Base-by-base conservation (phyloP, 2,329 filamentous ascomycete genomes). In the Kalaharituber pfeilii region DNA sequence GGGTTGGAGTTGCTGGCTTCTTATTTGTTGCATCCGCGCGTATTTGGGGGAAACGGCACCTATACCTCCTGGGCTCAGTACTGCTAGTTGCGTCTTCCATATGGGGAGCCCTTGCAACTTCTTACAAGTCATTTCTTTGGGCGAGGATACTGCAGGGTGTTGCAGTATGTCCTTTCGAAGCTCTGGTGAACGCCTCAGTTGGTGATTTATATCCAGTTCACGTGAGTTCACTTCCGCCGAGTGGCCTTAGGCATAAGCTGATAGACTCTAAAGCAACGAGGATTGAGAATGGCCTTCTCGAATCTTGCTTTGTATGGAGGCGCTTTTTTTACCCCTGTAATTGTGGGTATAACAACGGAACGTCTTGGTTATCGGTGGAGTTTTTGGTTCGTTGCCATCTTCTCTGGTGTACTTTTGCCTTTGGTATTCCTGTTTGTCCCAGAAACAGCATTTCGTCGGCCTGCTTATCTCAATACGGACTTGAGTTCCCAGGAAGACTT, bases 161-260 rank as follows among this genome's bases (percentile, higher is more conserved):
- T 44, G 87, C 83, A 0, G 75, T 87, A 18, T 87, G 87, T 7
- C 88, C 89, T 0, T 95, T 91, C 61, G 89, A 96, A 69, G 84
- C 85, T 1, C 71, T 95, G 24, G 82, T 95, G 55, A 94, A 94
- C 67, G 86, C 86, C 0, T 82, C 80, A 50, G 84, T 95, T 5
- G 89, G 87, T 39, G 89, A 96, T 67, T 67, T 96, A 51, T 95
- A 89, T 69, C 91, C 81, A 67, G 86, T 95, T 25, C 89, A 89
- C 70, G 79, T 24, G 27, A 20, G 30, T 36, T 36, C 30, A 15
- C 28, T 22, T 11, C 36, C 22, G n/a, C 11, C 11, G 13, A 11
- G 25, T 22, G 39, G 25, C 25, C 24, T 29, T 13, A 2, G 9
- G 28, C 50, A 5, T 11, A 47, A 50, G 24, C 50, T 47, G 18